Conservation (phyloP, 345 rosid genomes). For the Crucihimalaya himalaica region DNA sequence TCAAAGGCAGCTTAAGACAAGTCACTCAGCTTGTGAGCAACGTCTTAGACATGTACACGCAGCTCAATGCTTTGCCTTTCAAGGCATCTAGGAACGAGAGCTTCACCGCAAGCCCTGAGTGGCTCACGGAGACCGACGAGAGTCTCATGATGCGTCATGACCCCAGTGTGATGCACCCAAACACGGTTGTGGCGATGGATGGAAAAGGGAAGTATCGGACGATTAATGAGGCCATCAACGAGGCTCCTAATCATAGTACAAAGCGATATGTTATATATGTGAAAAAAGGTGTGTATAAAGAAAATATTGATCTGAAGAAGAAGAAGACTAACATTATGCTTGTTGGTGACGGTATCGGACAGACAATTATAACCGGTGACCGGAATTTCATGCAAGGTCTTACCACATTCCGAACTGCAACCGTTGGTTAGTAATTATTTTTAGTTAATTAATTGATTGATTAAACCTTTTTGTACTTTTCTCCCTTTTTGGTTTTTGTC, state of each 20-base stretch:
- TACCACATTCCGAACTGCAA: constrained; percentile 95
- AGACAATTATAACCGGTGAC: constrained; percentile 63
- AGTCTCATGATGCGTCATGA: constrained; percentile 41
- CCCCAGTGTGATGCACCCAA: constrained; percentile 44
- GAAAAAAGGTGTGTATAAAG: constrained; percentile 74
- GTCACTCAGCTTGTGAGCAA: constrained; percentile 77
- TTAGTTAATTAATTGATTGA: not conserved
- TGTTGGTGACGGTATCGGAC: constrained; percentile 78
- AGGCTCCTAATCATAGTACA: constrained; percentile 67
- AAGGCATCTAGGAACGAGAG: constrained; percentile 48
- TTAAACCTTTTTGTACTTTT: constrained; percentile 19
- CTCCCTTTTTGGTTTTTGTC: constrained; percentile 28
- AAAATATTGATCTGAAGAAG: constrained; percentile 77
- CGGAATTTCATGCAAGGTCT: constrained; percentile 87
- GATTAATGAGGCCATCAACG: constrained; percentile 68
- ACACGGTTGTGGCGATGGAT: constrained; percentile 62
- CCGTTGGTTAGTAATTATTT: constrained; percentile 60
- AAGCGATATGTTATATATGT: constrained; percentile 67
- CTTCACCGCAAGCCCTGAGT: constrained; percentile 42
- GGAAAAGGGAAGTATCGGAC: constrained; percentile 70
- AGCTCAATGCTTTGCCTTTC: constrained; percentile 69
- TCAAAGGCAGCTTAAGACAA: constrained; percentile 73
- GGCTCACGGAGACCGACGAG: constrained; percentile 70
- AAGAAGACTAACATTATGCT: constrained; percentile 72
- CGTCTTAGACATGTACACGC: constrained; percentile 54